phyloP scores from a whole-genome alignment of 257 asterid genomes.

The Nicotiana undulata region DNA sequence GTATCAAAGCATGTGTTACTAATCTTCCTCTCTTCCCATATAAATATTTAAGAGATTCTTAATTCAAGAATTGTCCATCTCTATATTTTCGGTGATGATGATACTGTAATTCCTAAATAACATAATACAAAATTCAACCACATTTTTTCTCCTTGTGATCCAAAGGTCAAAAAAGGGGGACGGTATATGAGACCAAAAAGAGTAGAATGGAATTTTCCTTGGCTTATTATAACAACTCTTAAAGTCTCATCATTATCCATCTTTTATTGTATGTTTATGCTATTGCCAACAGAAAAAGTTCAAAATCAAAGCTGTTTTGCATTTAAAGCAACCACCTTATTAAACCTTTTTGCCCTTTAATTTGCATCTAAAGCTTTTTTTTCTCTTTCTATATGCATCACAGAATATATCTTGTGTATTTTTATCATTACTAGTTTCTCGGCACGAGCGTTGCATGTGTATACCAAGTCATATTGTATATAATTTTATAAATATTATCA shows the following conservation, averaged over 20 bases:
- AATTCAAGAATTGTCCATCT: neutral
- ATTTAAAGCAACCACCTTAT: conserved; percentile 36
- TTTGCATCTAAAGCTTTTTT: neutral
- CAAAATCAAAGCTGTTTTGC: conserved; percentile 27
- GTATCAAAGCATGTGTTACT: too few species aligned
- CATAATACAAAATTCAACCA: conserved; percentile 4
- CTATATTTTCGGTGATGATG: neutral
- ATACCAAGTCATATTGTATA: too few species aligned
- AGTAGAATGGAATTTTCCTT: conserved; percentile 11
- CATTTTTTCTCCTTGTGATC: neutral
- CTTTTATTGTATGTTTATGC: neutral
- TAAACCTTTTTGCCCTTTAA: conserved; percentile 9
- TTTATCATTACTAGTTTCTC: neutral
- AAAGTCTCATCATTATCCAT: conserved; percentile 15
- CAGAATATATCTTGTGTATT: neutral
- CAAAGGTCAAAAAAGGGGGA: conserved; percentile 27
- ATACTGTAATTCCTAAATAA: neutral
- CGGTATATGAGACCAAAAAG: conserved; percentile 27
- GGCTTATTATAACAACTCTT: conserved; percentile 15
- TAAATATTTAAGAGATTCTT: neutral
- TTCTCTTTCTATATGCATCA: neutral
- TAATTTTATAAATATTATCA: too few species aligned
- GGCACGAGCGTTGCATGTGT: too few species aligned
- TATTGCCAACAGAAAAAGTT: conserved; percentile 28
- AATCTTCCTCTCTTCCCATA: neutral